Evolutionary conservation across 306 rosid species (phyloP), one percentile per base, ranked within the genome.

Genomic region (Gillenia trifoliata): DNA sequence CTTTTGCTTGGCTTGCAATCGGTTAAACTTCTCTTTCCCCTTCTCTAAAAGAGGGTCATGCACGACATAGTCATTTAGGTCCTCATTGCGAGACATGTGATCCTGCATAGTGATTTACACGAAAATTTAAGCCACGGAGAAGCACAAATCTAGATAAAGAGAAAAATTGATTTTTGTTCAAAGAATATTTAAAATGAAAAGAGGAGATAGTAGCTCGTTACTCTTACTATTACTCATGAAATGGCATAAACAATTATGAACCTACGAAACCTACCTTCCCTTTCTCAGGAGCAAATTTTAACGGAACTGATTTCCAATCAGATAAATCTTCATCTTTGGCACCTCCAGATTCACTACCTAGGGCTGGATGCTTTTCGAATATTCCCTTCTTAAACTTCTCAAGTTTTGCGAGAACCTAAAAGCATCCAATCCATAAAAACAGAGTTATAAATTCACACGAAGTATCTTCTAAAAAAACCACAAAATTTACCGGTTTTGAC

Each of bases 21-120:
- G 83, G 78, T 92, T 92, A 68, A 92, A 92, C 83, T 94, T 94
- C 83, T 94, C 97, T 81, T 92, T 90, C 13, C 96, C 98, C 79
- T 94, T 94, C 89, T 92, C 99, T 85, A 94, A 77, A 85, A 89
- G 96, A 59, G 98, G 98, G 80, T 94, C 99, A 59, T 72, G 93
- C 77, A 94, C 89, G 64, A 89, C 92, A 15, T 94, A 94, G 81
- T 94, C 99, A 62, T 94, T 87, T 4, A 88, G 86, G 79, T 92
- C 91, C 16, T 92, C 93, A 8, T 26, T 88, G 47, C 97, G 97
- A 78, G 97, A 82, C 99, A 94, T 94, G 76, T 82, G 90, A 66
- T 89, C 93, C 99, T 94, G 87, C 87, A 75, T 15, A 73, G 17
- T 64, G 34, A 70, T 52, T 33, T 20, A 43, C 36, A 41, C 23